A percentile compares a stretch with the other conserved stretches of the same genome.
Conservation (phyloP, 208 protist genomes). For the Leishmania tarentolae region DNA sequence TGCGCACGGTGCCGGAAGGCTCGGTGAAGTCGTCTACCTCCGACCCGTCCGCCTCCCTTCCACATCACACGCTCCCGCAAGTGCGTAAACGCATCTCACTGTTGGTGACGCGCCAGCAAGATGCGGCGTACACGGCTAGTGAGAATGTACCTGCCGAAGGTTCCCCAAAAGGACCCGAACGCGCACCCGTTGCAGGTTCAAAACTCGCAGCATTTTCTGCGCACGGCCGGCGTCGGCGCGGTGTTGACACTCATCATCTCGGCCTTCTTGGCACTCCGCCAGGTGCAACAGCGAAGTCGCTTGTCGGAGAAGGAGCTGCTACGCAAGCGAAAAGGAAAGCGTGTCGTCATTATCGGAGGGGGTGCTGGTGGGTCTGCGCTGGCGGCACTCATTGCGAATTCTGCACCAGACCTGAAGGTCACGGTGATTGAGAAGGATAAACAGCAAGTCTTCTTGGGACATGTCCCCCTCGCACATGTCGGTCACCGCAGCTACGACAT, state of each 20-base stretch:
- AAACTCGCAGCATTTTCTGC: constrained; percentile 51
- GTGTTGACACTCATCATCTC: constrained; percentile 37
- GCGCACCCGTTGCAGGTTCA: constrained; percentile 61
- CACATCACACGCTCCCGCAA: background rate
- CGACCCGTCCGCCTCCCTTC: background rate
- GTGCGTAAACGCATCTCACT: background rate
- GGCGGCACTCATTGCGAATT: constrained; percentile 57
- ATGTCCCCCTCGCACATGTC: constrained; percentile 73
- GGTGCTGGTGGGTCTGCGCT: constrained; percentile 67
- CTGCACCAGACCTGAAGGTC: constrained; percentile 54
- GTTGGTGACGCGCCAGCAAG: background rate
- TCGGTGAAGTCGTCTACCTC: background rate
- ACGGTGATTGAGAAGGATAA: constrained; percentile 81
- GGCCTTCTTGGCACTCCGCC: constrained; percentile 43
- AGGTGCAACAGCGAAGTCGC: constrained; percentile 48
- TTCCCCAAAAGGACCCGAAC: constrained; percentile 31
- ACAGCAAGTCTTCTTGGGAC: constrained; percentile 63
- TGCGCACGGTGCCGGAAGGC: background rate
- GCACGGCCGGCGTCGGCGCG: constrained; percentile 30
- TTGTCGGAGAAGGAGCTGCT: constrained; percentile 28
- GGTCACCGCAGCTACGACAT: constrained; percentile 91
- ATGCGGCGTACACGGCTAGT: constrained; percentile 23
- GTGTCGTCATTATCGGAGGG: constrained; percentile 79
- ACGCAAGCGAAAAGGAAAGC: constrained; percentile 38
- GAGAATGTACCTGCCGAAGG: constrained; percentile 74